Conservation (phyloP, 257 asterid genomes). For the Apocynum venetum region DNA sequence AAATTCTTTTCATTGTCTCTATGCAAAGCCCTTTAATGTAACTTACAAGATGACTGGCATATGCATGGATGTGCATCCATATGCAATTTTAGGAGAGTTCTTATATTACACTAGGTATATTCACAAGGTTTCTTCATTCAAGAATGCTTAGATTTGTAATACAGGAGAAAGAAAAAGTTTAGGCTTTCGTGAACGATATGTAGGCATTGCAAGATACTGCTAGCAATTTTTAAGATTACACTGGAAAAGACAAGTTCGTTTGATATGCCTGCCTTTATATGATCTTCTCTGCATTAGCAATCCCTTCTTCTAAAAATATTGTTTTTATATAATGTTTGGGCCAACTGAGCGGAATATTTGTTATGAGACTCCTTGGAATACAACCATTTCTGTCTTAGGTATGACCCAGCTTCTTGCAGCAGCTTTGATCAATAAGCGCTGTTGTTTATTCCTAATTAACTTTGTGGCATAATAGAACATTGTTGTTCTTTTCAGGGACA, state of each 20-base stretch:
- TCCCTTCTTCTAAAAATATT: background rate
- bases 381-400: background rate
- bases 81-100: background rate
- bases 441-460: constrained; percentile 3
- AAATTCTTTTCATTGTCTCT: background rate
- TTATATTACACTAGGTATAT: background rate
- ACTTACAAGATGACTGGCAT: background rate
- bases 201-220: background rate
- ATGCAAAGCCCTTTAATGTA: background rate
- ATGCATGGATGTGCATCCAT: background rate
- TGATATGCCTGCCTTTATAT: background rate
- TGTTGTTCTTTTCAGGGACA: constrained; percentile 30
- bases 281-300: background rate
- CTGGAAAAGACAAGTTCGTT: background rate
- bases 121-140: background rate
- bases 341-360: background rate
- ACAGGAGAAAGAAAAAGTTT: background rate
- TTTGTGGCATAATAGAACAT: constrained; percentile 8
- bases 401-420: constrained; percentile 2
- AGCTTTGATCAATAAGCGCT: background rate
- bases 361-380: background rate
- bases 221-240: background rate
- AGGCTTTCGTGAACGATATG: too few relatives aligned
- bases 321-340: background rate
- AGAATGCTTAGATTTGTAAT: background rate